Evolutionary conservation across 805 yeast species (phyloP).

Genomic region (Kazachstania africana): DNA sequence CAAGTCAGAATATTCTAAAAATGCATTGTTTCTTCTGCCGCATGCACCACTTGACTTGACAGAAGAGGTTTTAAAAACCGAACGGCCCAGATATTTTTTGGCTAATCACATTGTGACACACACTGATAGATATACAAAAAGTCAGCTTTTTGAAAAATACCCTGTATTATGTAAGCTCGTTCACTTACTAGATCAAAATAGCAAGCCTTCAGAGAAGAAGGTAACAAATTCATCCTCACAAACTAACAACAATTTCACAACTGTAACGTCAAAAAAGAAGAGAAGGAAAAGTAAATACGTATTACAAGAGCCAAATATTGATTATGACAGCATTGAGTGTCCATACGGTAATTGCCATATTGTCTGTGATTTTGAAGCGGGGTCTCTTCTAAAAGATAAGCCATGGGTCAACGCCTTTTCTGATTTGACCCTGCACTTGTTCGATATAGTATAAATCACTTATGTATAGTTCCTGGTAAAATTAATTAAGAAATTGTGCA

Average conservation of each 20-base stretch:
- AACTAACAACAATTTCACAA: slow-evolving; percentile 15
- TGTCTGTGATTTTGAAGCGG: slow-evolving; percentile 16
- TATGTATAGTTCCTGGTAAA: too few relatives aligned
- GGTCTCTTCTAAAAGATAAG: slow-evolving; percentile 10
- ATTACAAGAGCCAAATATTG: slow-evolving; percentile 10
- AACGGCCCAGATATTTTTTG: slow-evolving; percentile 31
- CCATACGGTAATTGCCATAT: slow-evolving; percentile 13
- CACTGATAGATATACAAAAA: slow-evolving; percentile 39
- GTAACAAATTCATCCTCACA: neutral
- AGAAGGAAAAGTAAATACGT: slow-evolving; percentile 8
- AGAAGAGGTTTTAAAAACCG: slow-evolving; percentile 26
- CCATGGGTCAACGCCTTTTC: slow-evolving; percentile 43
- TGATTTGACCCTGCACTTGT: slow-evolving; percentile 36
- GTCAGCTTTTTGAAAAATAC: slow-evolving; percentile 32
- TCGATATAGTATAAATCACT: slow-evolving; percentile 5
- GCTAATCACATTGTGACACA: slow-evolving; percentile 44
- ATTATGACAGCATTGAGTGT: slow-evolving; percentile 12
- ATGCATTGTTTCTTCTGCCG: slow-evolving; percentile 49
- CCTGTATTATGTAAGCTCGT: slow-evolving; percentile 33
- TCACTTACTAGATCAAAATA: slow-evolving; percentile 2
- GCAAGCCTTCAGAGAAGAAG: neutral
- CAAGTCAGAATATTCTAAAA: slow-evolving; percentile 11
- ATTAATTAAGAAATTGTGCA: too few relatives aligned
- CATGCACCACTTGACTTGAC: slow-evolving; percentile 59
- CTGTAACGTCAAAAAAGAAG: slow-evolving; percentile 13